Evolutionary conservation across 2,329 filamentous ascomycete genomes (phyloP).

Genomic region (Pyricularia pennisetigena): DNA sequence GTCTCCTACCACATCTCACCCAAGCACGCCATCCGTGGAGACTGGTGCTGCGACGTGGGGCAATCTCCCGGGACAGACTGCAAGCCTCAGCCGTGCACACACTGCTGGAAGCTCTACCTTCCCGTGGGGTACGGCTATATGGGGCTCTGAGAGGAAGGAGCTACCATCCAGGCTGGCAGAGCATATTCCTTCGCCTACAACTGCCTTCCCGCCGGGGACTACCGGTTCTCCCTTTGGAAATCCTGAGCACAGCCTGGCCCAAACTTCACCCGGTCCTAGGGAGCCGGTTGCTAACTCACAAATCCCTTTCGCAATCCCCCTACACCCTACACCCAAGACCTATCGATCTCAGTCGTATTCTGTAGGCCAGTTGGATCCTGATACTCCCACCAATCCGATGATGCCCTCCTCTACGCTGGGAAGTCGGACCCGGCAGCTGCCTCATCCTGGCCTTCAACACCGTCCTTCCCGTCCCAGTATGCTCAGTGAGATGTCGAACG

Average conservation of each 20-base stretch:
- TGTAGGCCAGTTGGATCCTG: slow-evolving; percentile 77
- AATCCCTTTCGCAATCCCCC: slow-evolving; percentile 77
- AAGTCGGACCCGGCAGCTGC: slow-evolving; percentile 40
- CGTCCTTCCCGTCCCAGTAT: slow-evolving; percentile 71
- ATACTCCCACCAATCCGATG: slow-evolving; percentile 34
- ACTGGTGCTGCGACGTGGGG: slow-evolving; percentile 42
- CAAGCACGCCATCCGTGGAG: slow-evolving; percentile 68
- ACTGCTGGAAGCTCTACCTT: slow-evolving; percentile 38
- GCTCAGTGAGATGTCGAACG: slow-evolving; percentile 61
- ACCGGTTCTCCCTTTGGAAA: slow-evolving; percentile 37
- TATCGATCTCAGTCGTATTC: slow-evolving; percentile 96
- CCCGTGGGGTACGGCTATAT: slow-evolving; percentile 71
- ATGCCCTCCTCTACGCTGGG: slow-evolving; percentile 37
- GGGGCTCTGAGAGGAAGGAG: slow-evolving; percentile 72
- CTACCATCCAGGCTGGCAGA: slow-evolving; percentile 64
- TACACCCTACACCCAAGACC: slow-evolving; percentile 84
- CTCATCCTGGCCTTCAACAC: slow-evolving; percentile 64
- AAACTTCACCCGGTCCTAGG: slow-evolving; percentile 40
- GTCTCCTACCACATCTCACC: slow-evolving; percentile 71
- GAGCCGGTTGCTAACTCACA: slow-evolving; percentile 49
- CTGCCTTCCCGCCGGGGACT: slow-evolving; percentile 38
- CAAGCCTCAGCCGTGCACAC: slow-evolving; percentile 36
- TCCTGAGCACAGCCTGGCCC: slow-evolving; percentile 31
- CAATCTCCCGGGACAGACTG: slow-evolving; percentile 37
- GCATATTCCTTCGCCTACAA: slow-evolving; percentile 66